Percentiles rank a stretch among this genome's conserved stretches.
phyloP scores from a whole-genome alignment of 116 monocot species.

The Dioscorea cayenensis region DNA sequence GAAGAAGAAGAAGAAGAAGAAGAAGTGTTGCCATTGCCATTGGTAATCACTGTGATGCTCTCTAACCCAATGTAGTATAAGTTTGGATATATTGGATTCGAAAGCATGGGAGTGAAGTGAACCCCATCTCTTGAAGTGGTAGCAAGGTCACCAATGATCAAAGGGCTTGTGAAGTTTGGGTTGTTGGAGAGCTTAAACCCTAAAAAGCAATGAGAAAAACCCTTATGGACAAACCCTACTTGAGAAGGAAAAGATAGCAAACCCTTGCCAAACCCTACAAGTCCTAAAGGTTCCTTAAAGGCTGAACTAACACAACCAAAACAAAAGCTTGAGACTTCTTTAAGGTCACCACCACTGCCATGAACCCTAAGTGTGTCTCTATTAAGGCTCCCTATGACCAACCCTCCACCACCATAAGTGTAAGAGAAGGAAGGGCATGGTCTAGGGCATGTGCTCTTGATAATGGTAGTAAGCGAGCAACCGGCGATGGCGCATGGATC shows the following conservation, averaged over 20 bases:
- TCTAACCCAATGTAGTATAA: constrained; percentile 37
- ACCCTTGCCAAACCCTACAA: constrained; percentile 35
- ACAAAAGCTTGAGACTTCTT: constrained; percentile 19
- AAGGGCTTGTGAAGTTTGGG: constrained; percentile 22
- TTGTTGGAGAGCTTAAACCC: constrained; percentile 32
- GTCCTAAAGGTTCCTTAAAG: constrained; percentile 29
- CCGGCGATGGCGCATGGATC: constrained; percentile 30
- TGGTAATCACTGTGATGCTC: constrained; percentile 9
- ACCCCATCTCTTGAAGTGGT: constrained; percentile 20
- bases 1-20: background rate
- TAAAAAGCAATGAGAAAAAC: constrained; percentile 43
- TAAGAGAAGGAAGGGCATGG: constrained; percentile 45
- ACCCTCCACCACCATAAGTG: constrained; percentile 32
- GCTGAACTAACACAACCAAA: constrained; percentile 36
- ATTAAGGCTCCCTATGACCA: constrained; percentile 22
- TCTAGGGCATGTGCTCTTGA: constrained; percentile 22
- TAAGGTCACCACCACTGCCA: background rate
- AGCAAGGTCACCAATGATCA: constrained; percentile 29
- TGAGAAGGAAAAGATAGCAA: constrained; percentile 29
- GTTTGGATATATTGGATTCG: constrained; percentile 17
- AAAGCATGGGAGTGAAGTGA: constrained; percentile 31
- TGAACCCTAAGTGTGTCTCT: constrained; percentile 27
- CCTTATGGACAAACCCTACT: constrained; percentile 30
- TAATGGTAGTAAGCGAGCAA: constrained; percentile 20
- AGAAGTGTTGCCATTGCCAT: constrained; percentile 4